Conservation (phyloP, 805 yeast species). For the Lipomyces lipofer region DNA sequence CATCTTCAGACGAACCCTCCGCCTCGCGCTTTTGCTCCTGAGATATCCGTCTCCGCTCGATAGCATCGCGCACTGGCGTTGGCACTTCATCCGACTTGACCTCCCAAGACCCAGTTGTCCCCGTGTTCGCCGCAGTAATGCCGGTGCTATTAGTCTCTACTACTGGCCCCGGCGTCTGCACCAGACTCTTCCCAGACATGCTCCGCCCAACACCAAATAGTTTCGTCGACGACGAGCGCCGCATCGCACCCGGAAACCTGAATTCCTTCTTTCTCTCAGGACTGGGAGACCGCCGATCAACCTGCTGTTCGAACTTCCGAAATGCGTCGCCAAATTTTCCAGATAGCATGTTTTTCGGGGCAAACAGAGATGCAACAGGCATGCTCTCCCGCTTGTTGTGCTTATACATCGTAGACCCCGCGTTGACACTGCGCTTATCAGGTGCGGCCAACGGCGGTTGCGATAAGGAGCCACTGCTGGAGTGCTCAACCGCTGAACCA, state of each 20-base stretch:
- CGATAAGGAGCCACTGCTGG: conserved; percentile 10
- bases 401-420: conserved; percentile 8
- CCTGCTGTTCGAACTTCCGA: conserved; percentile 21
- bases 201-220: conserved; percentile 11
- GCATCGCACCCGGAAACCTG: conserved; percentile 9
- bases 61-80: conserved; percentile 4
- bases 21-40: background rate
- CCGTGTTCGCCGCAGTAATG: background rate
- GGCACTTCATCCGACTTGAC: conserved; percentile 8
- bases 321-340: conserved; percentile 31
- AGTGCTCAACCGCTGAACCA: conserved; percentile 14
- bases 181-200: background rate
- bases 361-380: conserved; percentile 1
- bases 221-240: conserved; percentile 15
- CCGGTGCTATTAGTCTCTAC: background rate
- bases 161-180: background rate
- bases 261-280: conserved; percentile 16
- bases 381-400: conserved; percentile 24
- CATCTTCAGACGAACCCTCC: background rate
- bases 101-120: conserved; percentile 12
- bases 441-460: background rate
- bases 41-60: background rate
- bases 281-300: conserved; percentile 13
- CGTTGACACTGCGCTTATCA: conserved; percentile 1
- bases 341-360: conserved; percentile 6